Evolutionary conservation across 257 asterid genomes (phyloP), one percentile per base, ranked within the genome.

Genomic region (Forsythia suspensa): DNA sequence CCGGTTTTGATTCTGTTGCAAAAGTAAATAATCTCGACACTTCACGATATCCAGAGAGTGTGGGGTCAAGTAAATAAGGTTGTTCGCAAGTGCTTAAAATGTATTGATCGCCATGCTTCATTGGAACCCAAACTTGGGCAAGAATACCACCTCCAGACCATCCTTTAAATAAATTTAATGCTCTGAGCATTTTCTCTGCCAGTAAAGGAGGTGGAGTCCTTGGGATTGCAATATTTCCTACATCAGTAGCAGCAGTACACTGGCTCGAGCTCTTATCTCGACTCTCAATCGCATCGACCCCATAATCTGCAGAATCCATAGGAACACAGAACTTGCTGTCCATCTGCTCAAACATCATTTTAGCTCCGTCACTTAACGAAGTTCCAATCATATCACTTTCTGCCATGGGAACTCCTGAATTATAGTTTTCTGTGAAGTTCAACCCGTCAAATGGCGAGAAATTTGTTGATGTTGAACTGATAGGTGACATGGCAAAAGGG

Each of bases 101-200:
- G 77, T 83, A 77, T 3, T 81, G 81, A 24, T 80, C 87, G 5
- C 92, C 97, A 70, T 75, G 80, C 83, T 59, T 94, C 39, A 87
- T 41, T 0, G 97, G 97, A 77, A 86, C 81, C 97, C 97, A 92
- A 70, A 89, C 80, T 78, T 94, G 97, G 15, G 90, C 94, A 82
- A 94, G 84, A 82, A 87, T 82, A 34, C 93, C 89, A 15, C 80
- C 90, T 38, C 88, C 87, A 3, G 89, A 87, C 79, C 87, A 81
- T 44, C 84, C 88, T 78, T 84, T 87, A 48, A 86, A 88, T 72
- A 89, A 78, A 72, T 84, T 75, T 75, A 94, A 67, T 0, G 97
- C 95, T 76, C 77, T 83, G 9, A 86, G 83, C 92, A 94, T 82
- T 81, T 86, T 92, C 70, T 91, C 97, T 12, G 83, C 71, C 70